Evolutionary conservation across 2,329 filamentous ascomycete species (phyloP).

Genomic region (Paramyrothecium roridum): DNA sequence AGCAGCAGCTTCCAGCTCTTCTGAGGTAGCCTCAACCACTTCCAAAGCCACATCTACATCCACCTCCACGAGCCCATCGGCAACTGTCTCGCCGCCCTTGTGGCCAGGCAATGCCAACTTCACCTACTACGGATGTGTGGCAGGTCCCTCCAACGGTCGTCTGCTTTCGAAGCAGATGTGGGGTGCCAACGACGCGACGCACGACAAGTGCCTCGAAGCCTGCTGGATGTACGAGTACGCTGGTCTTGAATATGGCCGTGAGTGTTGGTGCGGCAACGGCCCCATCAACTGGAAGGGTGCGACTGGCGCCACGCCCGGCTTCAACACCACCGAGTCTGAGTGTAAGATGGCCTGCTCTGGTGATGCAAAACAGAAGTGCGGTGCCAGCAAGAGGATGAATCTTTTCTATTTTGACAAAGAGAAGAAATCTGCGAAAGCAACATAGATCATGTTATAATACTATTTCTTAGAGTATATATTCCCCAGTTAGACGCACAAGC

Average conservation of each 20-base stretch:
- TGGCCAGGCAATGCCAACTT: constrained; percentile 2
- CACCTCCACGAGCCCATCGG: background rate
- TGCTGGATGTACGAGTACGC: constrained; percentile 1
- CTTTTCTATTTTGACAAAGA: background rate
- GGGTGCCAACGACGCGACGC: background rate
- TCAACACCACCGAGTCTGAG: background rate
- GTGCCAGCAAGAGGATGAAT: background rate
- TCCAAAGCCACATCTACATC: background rate
- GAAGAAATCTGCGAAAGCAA: background rate
- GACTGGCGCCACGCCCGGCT: background rate
- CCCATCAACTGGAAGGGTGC: background rate
- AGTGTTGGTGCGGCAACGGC: constrained; percentile 1
- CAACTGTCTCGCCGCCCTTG: background rate
- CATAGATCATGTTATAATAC: too few relatives aligned
- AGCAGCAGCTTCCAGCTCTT: background rate
- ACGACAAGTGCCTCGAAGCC: constrained; percentile 1
- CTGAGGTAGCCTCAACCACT: background rate
- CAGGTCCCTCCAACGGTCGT: background rate
- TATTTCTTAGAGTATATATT: too few relatives aligned
- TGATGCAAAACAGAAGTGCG: background rate
- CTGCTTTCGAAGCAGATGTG: background rate
- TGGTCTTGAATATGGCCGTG: background rate
- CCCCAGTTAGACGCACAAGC: too few relatives aligned
- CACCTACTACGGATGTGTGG: constrained; percentile 1
- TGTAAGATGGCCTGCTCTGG: constrained; percentile 2